Base-by-base conservation (phyloP, 2,329 filamentous ascomycete genomes). In the Raffaelea ambrosiae region DNA sequence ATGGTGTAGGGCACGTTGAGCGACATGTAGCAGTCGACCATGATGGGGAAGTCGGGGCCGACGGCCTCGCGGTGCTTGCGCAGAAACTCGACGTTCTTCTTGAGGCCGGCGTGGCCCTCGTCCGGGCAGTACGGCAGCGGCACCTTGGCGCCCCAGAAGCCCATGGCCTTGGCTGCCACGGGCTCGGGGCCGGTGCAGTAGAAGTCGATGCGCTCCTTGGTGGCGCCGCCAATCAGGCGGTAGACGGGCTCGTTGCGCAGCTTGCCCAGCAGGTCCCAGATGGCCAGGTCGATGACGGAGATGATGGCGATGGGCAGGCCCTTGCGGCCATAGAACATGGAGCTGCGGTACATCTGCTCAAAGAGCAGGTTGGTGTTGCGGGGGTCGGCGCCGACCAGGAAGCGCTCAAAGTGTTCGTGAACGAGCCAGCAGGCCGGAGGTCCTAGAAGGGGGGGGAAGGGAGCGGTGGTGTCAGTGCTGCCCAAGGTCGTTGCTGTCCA, bases 21-120 rank as follows among this genome's bases (percentile, higher is more conserved):
- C 56, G 86, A 90, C 90, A 96, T 96, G 69, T 95, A 96, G 74
- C 90, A 96, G 69, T 96, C 90, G 5, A 96, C 90, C 74, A 94
- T 90, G 55, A 96, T 76, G 41, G 90, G 90, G 63, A 93, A 96
- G 64, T 95, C 86, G 0, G 88, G 86, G 0, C 90, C 90, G 40
- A 96, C 84, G 48, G 79, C 79, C 61, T 89, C 86, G 47, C 89
- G 81, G 66, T 95, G 88, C 66, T 87, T 84, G 56, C 84, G 81
- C 44, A 96, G 76, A 63, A 90, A 96, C 63, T 88, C 88, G 47
- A 95, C 77, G 63, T 96, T 96, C 74, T 94, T 95, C 63, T 79
- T 78, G 59, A 96, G 69, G 4, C 90, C 90, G 49, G 77, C 81
- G 21, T 82, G 81, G 5, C 89, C 90, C 61, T 96, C 90, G 43